phyloP scores from a whole-genome alignment of 2,329 filamentous ascomycete genomes.

The Xylariaceae sp. region DNA sequence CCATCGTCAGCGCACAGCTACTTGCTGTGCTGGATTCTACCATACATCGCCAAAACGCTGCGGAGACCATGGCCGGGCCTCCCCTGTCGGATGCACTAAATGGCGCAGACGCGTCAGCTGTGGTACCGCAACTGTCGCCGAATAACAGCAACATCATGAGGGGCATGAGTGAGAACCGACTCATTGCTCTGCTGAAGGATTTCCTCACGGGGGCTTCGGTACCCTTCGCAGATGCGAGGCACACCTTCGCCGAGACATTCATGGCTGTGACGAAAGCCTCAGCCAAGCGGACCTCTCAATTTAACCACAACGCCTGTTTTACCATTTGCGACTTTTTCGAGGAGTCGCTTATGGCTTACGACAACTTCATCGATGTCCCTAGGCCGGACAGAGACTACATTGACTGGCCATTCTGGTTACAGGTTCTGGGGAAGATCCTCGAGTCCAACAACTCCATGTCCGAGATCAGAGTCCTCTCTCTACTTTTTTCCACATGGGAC shows the following conservation, averaged over 20 bases:
- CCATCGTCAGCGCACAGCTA: slow-evolving; percentile 76
- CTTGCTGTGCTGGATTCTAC: slow-evolving; percentile 74
- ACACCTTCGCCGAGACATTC: slow-evolving; percentile 71
- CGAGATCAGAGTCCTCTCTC: slow-evolving; percentile 75
- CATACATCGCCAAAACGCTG: slow-evolving; percentile 63
- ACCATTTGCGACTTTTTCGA: slow-evolving; percentile 88
- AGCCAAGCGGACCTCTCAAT: slow-evolving; percentile 68
- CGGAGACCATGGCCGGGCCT: slow-evolving; percentile 37
- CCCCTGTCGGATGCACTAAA: slow-evolving; percentile 37
- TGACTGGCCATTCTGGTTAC: slow-evolving; percentile 80
- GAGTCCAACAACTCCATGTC: slow-evolving; percentile 83
- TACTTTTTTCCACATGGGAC: slow-evolving; percentile 76
- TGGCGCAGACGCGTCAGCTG: slow-evolving; percentile 58
- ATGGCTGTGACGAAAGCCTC: slow-evolving; percentile 65
- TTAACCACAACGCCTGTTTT: slow-evolving; percentile 77
- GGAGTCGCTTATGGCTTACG: slow-evolving; percentile 62
- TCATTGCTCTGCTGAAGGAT: slow-evolving; percentile 76
- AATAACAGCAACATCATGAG: slow-evolving; percentile 57
- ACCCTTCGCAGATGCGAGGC: slow-evolving; percentile 38
- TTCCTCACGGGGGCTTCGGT: slow-evolving; percentile 50
- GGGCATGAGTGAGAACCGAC: slow-evolving; percentile 80
- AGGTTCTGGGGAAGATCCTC: slow-evolving; percentile 71
- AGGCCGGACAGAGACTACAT: slow-evolving; percentile 38
- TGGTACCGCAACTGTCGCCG: slow-evolving; percentile 55
- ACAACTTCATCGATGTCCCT: slow-evolving; percentile 37